phyloP scores from a whole-genome alignment of 345 rosid species.

The Gossypium sturtianum region DNA sequence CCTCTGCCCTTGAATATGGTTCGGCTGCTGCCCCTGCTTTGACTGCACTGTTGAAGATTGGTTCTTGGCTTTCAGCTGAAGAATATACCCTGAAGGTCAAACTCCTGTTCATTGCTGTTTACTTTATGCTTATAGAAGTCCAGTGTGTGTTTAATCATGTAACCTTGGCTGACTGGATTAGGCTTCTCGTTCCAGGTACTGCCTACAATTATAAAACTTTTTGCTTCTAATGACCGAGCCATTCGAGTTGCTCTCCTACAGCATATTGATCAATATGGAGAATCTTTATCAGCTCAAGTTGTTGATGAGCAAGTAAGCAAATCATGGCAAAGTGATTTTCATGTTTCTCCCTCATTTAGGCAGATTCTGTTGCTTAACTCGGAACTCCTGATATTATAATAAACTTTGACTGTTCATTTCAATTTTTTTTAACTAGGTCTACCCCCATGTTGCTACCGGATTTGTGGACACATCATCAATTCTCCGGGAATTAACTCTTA shows the following conservation, averaged over 20 bases:
- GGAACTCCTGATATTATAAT: constrained; percentile 1
- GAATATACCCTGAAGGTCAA: constrained; percentile 81
- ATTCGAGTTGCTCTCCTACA: constrained; percentile 88
- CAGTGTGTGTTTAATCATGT: background rate
- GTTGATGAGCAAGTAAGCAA: constrained; percentile 90
- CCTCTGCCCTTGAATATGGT: constrained; percentile 96
- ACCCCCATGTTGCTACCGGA: constrained; percentile 88
- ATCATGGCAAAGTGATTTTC: background rate
- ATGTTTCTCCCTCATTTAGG: constrained; percentile 1
- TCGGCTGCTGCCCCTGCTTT: constrained; percentile 95
- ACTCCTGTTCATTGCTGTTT: background rate
- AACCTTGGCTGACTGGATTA: constrained; percentile 9
- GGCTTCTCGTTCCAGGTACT: constrained; percentile 52
- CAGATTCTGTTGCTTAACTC: constrained; percentile 3
- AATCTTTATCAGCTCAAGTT: constrained; percentile 70
- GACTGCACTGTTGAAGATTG: constrained; percentile 85
- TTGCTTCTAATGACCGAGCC: constrained; percentile 88
- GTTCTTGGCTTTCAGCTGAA: constrained; percentile 84
- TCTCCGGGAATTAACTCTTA: constrained; percentile 95
- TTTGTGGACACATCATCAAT: constrained; percentile 85
- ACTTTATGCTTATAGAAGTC: background rate
- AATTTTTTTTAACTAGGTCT: constrained; percentile 49
- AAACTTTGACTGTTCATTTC: background rate
- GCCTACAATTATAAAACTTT: constrained; percentile 83
- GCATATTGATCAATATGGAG: constrained; percentile 96